Conservation (phyloP, 495 filamentous ascomycete genomes). For the Xylaria venustula region DNA sequence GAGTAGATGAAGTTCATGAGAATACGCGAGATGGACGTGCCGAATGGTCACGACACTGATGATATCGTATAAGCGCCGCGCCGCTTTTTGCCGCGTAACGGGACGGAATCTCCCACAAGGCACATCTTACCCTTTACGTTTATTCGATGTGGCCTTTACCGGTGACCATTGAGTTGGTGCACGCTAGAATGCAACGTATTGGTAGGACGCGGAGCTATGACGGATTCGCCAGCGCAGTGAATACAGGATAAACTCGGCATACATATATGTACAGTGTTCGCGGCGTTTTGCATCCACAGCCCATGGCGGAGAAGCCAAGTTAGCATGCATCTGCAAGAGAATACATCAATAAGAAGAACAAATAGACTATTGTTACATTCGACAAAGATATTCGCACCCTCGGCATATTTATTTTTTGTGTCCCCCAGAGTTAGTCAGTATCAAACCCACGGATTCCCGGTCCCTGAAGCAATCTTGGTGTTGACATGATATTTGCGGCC, state of each 20-base stretch:
- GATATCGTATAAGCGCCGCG: neutral
- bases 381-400: too few relatives aligned
- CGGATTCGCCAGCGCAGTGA: neutral
- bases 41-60: neutral
- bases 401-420: too few relatives aligned
- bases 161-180: neutral
- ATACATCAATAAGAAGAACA: too few relatives aligned
- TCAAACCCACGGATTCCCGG: too few relatives aligned
- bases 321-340: too few relatives aligned
- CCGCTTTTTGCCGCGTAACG: neutral
- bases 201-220: neutral
- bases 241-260: neutral
- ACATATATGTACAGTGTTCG: neutral
- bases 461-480: too few relatives aligned
- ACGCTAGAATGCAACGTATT: neutral
- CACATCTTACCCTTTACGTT: neutral
- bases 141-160: neutral
- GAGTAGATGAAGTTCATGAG: neutral
- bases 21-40: neutral
- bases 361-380: too few relatives aligned
- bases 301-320: too few relatives aligned
- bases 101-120: neutral
- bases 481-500: too few relatives aligned
- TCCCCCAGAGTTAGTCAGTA: too few relatives aligned
- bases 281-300: too few relatives aligned